These are phyloP conservation scores for Cyamopsis tetragonoloba DNA, from an alignment of 306 rosid genomes.

Conservation along the genomic window DNA sequence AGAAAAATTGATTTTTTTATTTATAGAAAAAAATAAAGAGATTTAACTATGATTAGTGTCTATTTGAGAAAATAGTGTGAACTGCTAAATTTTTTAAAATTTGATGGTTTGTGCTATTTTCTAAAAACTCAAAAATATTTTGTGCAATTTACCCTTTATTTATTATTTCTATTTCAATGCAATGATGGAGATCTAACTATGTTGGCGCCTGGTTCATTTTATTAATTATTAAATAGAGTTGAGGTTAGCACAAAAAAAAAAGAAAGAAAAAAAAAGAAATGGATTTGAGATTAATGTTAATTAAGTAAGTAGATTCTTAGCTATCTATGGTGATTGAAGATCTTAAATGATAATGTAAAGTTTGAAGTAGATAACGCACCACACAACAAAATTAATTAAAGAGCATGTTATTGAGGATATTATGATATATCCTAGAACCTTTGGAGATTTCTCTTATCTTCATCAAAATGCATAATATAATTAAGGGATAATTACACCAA, in stretches of 20 bases:
- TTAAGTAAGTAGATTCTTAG: conserved; percentile 21
- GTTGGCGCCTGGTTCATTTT: background rate
- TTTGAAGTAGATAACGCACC: background rate
- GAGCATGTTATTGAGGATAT: background rate
- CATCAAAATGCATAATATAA: background rate
- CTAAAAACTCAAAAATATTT: too few species aligned
- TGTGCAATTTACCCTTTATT: too few species aligned
- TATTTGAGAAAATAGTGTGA: too few species aligned
- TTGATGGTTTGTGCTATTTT: too few species aligned
- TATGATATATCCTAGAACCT: background rate
- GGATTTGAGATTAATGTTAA: background rate
- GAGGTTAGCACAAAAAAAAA: too few species aligned
- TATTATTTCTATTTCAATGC: background rate
- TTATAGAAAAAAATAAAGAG: too few species aligned
- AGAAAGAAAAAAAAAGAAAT: too few species aligned
- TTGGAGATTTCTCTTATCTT: background rate
- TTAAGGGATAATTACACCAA: too few species aligned
- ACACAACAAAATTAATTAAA: background rate
- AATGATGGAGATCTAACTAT: background rate
- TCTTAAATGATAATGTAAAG: conserved; percentile 17
- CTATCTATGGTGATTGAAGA: conserved; percentile 8
- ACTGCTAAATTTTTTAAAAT: too few species aligned
- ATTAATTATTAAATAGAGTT: background rate
- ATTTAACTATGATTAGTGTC: too few species aligned
- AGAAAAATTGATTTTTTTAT: too few species aligned